Base-by-base conservation (phyloP, 2,329 filamentous ascomycete genomes). In the Fusarium subglutinans region DNA sequence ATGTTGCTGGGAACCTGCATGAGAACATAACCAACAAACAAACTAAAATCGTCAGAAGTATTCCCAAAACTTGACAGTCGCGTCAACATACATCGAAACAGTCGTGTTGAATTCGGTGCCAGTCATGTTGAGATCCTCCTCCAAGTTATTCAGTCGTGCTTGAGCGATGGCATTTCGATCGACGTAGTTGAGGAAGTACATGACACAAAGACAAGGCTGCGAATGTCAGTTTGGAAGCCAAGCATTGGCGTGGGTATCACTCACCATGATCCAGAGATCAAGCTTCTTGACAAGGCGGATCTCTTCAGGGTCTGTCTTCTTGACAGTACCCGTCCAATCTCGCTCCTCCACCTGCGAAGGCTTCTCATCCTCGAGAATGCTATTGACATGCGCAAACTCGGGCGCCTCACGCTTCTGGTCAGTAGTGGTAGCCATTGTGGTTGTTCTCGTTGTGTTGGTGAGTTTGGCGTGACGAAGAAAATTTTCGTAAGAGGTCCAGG, bases 41-140 rank as follows among this genome's bases (percentile, higher is more conserved):
- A 69, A 53, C 79, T 81, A 24, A 10, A 10, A 10, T 12, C 10
- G 56, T 76, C 24, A 78, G 67, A 18, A 10, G 9, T 33, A 5
- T 5, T 22, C 11, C 11, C 14, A 3, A 37, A 37, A 24, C 9
- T 17, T 3, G 22, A 3, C 8, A 35, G 22, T 5, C 1, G 2
- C 0, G 1, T 24, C 20, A 7, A 54, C 74, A 38, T 77, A 81
- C 79, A 84, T 83, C 9, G 82, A 84, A 17, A 84, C 82, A 1
- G 82, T 79, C 1, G 82, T 81, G 54, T 88, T 90, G 76, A 89
- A 91, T 62, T 91, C 86, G 6, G 85, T 89, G 18, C 87, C 87
- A 3, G 76, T 81, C 86, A 90, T 88, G 10, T 81, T 81, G 2
- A 90, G 81, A 61, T 90, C 86, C 15, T 82, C 76, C 66, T 87